Conservation (phyloP, 805 yeast genomes). For the Kazachstania martiniae region DNA sequence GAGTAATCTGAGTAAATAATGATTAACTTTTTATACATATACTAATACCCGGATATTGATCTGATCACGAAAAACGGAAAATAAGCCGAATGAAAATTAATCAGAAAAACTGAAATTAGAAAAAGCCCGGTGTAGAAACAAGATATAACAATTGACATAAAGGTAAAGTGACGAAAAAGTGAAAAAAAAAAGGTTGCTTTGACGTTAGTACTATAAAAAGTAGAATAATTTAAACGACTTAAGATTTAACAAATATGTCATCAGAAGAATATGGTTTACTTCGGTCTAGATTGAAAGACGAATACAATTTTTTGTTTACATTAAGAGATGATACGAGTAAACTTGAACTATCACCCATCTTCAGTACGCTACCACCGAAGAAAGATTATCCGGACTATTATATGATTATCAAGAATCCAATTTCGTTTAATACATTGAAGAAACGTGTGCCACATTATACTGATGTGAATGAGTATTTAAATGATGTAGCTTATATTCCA, state of each 20-base stretch:
- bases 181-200: too few relatives aligned
- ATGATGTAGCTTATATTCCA: slow-evolving; percentile 71
- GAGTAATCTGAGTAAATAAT: too few relatives aligned
- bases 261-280: not conserved
- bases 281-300: slow-evolving; percentile 5
- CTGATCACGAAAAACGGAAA: too few relatives aligned
- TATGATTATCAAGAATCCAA: slow-evolving; percentile 66
- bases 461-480: slow-evolving; percentile 56
- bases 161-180: too few relatives aligned
- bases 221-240: not conserved
- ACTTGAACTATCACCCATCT: slow-evolving; percentile 22
- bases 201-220: too few relatives aligned
- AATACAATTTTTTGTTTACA: slow-evolving; percentile 15
- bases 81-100: too few relatives aligned
- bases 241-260: not conserved
- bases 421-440: slow-evolving; percentile 64
- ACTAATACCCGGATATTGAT: too few relatives aligned
- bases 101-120: too few relatives aligned
- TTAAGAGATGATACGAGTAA: slow-evolving; percentile 20
- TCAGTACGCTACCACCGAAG: slow-evolving; percentile 46
- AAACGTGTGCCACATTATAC: slow-evolving; percentile 49
- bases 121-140: too few relatives aligned
- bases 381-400: slow-evolving; percentile 69
- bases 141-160: too few relatives aligned
- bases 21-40: too few relatives aligned